Conservation (phyloP, 495 filamentous ascomycete species). For the Aspergillus ellipticus region DNA sequence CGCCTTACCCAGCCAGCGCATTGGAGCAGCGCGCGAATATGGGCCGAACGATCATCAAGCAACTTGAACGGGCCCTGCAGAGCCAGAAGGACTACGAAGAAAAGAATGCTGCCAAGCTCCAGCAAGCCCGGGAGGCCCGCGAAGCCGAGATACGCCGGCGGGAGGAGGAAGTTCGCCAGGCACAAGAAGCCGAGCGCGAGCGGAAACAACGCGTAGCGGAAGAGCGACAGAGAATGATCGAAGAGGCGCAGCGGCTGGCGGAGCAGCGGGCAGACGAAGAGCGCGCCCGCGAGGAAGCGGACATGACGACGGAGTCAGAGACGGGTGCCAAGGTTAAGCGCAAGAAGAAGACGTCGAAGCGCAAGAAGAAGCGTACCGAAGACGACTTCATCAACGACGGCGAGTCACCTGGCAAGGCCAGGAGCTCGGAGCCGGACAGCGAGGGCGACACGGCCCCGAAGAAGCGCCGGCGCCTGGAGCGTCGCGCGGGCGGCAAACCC, state of each 20-base stretch:
- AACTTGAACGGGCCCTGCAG: slow-evolving; percentile 79
- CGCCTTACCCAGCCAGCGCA: slow-evolving; percentile 85
- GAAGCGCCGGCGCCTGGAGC: slow-evolving; percentile 49
- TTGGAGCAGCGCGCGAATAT: slow-evolving; percentile 95
- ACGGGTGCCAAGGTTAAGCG: slow-evolving; percentile 73
- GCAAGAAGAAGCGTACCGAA: slow-evolving; percentile 61
- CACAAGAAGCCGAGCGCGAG: slow-evolving; percentile 63
- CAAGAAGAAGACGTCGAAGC: slow-evolving; percentile 57
- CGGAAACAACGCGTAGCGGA: slow-evolving; percentile 72
- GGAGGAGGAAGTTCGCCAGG: slow-evolving; percentile 66
- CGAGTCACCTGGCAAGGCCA: slow-evolving; percentile 8
- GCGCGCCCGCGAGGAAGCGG: slow-evolving; percentile 59
- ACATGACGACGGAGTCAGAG: slow-evolving; percentile 70
- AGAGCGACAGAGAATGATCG: slow-evolving; percentile 74
- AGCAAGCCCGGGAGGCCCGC: slow-evolving; percentile 67
- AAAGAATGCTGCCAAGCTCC: slow-evolving; percentile 80
- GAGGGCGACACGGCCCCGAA: slow-evolving; percentile 40
- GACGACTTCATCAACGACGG: slow-evolving; percentile 25
- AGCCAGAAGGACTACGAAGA: slow-evolving; percentile 89
- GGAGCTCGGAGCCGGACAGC: slow-evolving; percentile 23
- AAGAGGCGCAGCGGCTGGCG: slow-evolving; percentile 68
- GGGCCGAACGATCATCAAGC: slow-evolving; percentile 88
- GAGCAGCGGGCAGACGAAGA: slow-evolving; percentile 72
- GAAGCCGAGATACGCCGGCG: slow-evolving; percentile 71
- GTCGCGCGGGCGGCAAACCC: slow-evolving; percentile 55